Evolutionary conservation across 1,139 yeast species (phyloP), one percentile per base, ranked within the genome.

Genomic region (Hansenula anomala): DNA sequence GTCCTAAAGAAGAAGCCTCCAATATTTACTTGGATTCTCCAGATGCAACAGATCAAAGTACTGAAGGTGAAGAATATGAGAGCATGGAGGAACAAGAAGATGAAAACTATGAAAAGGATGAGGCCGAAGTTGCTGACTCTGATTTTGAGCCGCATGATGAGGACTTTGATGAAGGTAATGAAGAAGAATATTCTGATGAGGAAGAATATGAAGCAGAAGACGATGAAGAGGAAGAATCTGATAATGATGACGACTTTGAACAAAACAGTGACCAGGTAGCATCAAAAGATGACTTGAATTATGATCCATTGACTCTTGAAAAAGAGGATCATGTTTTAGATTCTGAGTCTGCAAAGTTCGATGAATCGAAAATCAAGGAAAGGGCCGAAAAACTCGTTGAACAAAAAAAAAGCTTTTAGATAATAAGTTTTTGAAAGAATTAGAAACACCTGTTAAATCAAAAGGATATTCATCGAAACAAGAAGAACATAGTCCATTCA

Each of bases 401-500:
- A 28, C 13, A n/a, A 16, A 18, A 18, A 25, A 30, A 9, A 30
- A 29, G 12, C 12, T 4, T 7, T 15, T 34, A 18, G 30, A 30
- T 7, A 18, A 23, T 3, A 29, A 34, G 14, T 26, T 34, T n/a
- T 22, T 33, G 16, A 30, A 37, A 20, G 27, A 17, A 2, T 13
- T 32, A 13, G 40, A 30, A 11, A 24, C 19, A 20, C 34, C 40
- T 1, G n/a, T 26, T 6, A 32, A 25, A 20, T 13, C 12, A 12
- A n/a, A 39, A 24, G 29, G 28, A 11, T 31, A 36, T 3, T 25
- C 27, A 6, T 13, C 36, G 1, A 45, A 38, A 24, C 48, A 39
- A 32, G 41, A 39, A 20, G 44, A 30, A n/a, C 49, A 49, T 28
- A 46, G 52, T 19, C 54, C 51, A 1, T 48, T 37, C 28, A 44